A percentile compares a stretch with the other conserved stretches of the same genome.
phyloP scores from a whole-genome alignment of 2,329 filamentous ascomycete species.

The Aspergillus intermedius region DNA sequence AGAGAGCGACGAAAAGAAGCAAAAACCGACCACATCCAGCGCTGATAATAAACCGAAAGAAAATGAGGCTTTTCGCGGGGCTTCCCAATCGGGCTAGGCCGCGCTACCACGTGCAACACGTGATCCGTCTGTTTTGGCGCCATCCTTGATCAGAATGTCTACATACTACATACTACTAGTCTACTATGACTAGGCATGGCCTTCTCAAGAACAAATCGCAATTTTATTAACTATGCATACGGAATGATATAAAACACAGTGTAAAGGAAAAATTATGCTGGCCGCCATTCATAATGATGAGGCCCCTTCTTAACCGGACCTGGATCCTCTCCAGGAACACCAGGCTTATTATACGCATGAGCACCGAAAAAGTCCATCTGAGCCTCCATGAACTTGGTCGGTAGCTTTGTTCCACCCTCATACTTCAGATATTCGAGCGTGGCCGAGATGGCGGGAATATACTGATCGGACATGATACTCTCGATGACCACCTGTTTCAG shows the following conservation, averaged over 20 bases:
- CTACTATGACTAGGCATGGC: background rate
- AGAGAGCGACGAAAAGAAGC: constrained; percentile 9
- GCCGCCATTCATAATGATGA: constrained; percentile 59
- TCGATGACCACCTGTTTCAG: constrained; percentile 53
- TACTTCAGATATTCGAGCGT: constrained; percentile 64
- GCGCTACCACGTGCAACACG: background rate
- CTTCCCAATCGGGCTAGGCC: background rate
- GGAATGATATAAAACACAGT: background rate
- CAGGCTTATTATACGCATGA: constrained; percentile 55
- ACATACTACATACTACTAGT: background rate
- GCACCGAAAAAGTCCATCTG: constrained; percentile 65
- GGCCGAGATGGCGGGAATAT: constrained; percentile 55
- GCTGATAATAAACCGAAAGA: background rate
- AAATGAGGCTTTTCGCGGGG: background rate
- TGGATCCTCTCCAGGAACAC: constrained; percentile 47
- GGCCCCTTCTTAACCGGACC: constrained; percentile 50
- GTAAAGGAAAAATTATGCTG: constrained; percentile 22
- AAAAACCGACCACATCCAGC: background rate
- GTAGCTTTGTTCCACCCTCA: constrained; percentile 52
- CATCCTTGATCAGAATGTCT: background rate
- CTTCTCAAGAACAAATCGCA: background rate
- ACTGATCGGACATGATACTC: constrained; percentile 51
- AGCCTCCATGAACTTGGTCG: constrained; percentile 64
- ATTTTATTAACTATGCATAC: background rate
- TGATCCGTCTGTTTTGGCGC: no score